A percentile compares a stretch with the other conserved stretches of the same genome.
These are phyloP conservation scores for Nicotiana tomentosiformis DNA, from an alignment of 257 asterid species.

Conservation along the genomic window DNA sequence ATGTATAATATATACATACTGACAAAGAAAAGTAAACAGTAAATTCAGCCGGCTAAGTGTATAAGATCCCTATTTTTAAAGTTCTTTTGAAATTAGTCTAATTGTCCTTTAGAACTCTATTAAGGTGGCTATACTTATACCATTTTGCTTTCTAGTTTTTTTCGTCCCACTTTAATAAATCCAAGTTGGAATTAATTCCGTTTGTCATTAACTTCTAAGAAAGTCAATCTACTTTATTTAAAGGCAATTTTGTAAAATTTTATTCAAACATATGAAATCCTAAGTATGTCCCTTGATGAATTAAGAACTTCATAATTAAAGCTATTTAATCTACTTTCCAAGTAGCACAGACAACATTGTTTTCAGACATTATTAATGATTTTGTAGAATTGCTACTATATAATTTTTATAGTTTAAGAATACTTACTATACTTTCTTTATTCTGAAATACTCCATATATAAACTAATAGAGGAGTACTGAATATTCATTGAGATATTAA, in stretches of 20 bases:
- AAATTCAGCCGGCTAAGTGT: too few species aligned
- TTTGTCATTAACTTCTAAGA: background rate
- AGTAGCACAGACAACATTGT: background rate
- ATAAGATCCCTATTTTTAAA: background rate
- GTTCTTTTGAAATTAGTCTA: background rate
- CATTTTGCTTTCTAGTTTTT: background rate
- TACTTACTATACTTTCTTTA: background rate
- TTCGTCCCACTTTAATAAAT: background rate
- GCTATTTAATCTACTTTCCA: background rate
- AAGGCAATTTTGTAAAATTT: background rate
- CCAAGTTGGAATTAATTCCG: background rate
- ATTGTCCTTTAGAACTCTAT: conserved; percentile 4
- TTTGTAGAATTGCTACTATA: background rate
- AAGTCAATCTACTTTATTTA: background rate
- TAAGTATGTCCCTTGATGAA: too few species aligned
- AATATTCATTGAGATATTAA: background rate
- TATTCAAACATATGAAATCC: background rate
- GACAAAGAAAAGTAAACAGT: too few species aligned
- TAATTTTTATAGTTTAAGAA: background rate
- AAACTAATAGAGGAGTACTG: background rate
- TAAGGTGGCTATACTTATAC: conserved; percentile 1
- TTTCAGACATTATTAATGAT: background rate
- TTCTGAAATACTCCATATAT: background rate
- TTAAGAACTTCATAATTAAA: background rate
- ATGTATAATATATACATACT: too few species aligned